Evolutionary conservation across 106 monocot genomes (phyloP), one percentile per base, ranked within the genome.

Genomic region (Agapanthus africanus): DNA sequence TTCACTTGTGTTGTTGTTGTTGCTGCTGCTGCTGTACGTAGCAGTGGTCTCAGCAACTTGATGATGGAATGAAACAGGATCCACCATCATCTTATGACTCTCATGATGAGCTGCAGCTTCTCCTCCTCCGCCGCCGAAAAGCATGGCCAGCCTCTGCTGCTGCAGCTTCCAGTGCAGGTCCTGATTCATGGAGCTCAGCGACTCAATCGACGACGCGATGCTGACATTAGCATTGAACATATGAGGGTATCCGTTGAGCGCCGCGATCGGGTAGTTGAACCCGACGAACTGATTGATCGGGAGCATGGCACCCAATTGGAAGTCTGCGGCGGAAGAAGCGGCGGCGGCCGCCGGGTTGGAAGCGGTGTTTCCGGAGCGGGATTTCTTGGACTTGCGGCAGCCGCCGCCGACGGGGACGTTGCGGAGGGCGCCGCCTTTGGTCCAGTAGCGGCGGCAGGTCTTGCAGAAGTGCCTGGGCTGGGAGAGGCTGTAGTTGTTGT

Each of bases 401-500:
- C 84, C 84, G 2, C 84, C 84, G 34, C 84, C 84, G 31, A 84
- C 73, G 4, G 84, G 84, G 14, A 84, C 83, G 69, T 79, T 84
- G 60, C 83, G 79, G 37, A 84, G 79, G 38, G 79, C 79, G 26
- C 84, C 83, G 65, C 84, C 84, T 36, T 77, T 84, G 46, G 80
- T 80, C 84, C 84, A 84, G 70, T 84, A 84, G 27, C 84, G 68
- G 31, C 84, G 76, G 66, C 84, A 84, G 50, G 77, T 80, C 37
- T 84, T 84, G 73, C 84, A 84, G 77, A 77, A 84, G 70, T 84
- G 80, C 51, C 84, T 69, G 0, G 84, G 84, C 74, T 84, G 84
- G 27, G 80, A 47, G 54, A 84, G 80, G 70, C 77, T 77, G 77
- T 84, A 84, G 84, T 88, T 88, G 76, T 88, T 88, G 68, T 84